Evolutionary conservation across 257 asterid species (phyloP), one percentile per base, ranked within the genome.

Genomic region (Scutellaria galericulata): DNA sequence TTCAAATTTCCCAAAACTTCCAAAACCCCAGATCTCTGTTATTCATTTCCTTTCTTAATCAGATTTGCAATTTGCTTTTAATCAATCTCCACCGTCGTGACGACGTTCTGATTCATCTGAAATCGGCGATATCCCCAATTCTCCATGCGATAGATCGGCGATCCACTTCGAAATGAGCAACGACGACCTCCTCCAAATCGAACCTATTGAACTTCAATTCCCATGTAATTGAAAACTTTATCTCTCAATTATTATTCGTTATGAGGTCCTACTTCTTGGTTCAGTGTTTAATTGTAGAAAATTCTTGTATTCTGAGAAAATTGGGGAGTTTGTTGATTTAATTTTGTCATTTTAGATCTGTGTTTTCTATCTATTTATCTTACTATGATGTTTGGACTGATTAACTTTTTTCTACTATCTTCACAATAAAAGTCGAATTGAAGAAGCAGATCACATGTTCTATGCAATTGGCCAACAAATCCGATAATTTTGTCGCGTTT

Each of bases 401-500:
- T 57, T 59, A 7, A 15, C 22, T 5, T 40, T 54, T 51, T 41
- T n/a, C 56, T 58, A 2, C 5, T 22, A 57, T 27, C 40, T 77
- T 68, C 39, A 64, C 56, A 47, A 46, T 72, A n/a, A 63, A 56
- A 89, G 96, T 89, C 71, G 96, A 89, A 83, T 82, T 89, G 93
- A 89, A 87, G 96, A 89, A 85, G 85, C 96, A 89, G 93, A 87
- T 87, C 85, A 47, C 93, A 41, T 84, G 90, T 67, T 78, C 88
- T 68, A 64, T 90, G 90, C 87, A 77, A 72, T 79, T 90, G 80
- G 68, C 79, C 61, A 90, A 90, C 86, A 90, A 85, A 76, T 76
- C 90, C 37, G 89, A 83, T 66, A 78, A 76, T 77, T 47, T 79
- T 75, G 96, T 90, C 37, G 95, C 96, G n/a, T 90, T 88, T 78